These are phyloP conservation scores for Micractinium sp. DNA, from an alignment of 139 green algal species.

Conservation along the genomic window DNA sequence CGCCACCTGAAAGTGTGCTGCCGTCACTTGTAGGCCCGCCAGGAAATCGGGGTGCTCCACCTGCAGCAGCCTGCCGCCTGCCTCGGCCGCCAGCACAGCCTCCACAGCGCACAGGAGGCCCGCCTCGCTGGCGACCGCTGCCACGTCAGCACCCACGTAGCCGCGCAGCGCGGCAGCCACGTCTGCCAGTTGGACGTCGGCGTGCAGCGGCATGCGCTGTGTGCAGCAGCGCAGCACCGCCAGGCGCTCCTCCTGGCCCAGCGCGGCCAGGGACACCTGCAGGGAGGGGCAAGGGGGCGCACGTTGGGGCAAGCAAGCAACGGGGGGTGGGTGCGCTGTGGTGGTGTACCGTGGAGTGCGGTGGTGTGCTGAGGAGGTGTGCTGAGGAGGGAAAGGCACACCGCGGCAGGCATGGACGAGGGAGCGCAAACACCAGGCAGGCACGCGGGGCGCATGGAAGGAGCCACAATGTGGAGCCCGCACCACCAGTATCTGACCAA, in stretches of 20 bases:
- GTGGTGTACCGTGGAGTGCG: background rate
- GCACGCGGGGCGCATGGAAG: too few species aligned
- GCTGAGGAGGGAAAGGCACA: too few species aligned
- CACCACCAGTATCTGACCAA: too few species aligned
- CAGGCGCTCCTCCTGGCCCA: slow-evolving; percentile 70
- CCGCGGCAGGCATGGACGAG: too few species aligned
- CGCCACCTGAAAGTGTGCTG: slow-evolving; percentile 33
- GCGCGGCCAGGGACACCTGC: slow-evolving; percentile 92
- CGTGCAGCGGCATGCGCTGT: slow-evolving; percentile 68
- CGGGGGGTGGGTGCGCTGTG: background rate
- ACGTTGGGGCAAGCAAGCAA: background rate
- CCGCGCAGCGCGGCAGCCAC: slow-evolving; percentile 45
- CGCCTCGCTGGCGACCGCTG: slow-evolving; percentile 38
- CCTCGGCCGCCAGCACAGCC: slow-evolving; percentile 26
- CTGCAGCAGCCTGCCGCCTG: background rate
- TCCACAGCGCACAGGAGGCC: slow-evolving; percentile 39
- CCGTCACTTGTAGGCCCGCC: background rate
- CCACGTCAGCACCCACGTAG: slow-evolving; percentile 44
- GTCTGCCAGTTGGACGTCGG: slow-evolving; percentile 66
- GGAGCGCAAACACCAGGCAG: too few species aligned
- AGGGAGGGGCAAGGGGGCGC: slow-evolving; percentile 34
- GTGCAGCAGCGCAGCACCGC: slow-evolving; percentile 85
- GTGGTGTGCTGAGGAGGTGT: background rate
- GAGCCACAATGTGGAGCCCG: too few species aligned
- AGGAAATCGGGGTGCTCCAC: background rate